Conservation (phyloP, 2,329 filamentous ascomycete genomes). For the Penicillium vulpinum region DNA sequence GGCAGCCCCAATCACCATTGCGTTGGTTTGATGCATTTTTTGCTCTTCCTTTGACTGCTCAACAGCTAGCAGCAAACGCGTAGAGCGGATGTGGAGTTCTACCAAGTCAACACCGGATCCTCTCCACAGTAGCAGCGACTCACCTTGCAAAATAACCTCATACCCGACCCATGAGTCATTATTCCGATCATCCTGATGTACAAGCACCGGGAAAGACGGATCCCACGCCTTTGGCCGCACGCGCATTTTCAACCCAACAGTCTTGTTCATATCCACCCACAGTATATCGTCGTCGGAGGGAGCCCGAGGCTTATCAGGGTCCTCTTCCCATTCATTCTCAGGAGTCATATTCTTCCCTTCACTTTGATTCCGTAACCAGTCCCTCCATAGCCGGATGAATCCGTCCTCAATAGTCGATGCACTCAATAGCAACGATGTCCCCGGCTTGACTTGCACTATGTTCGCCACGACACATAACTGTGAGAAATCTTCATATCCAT, state of each 20-base stretch:
- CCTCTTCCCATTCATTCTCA: slow-evolving; percentile 13
- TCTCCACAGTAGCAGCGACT: slow-evolving; percentile 19
- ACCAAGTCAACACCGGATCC: neutral
- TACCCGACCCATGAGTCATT: slow-evolving; percentile 70
- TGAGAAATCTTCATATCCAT: slow-evolving; percentile 70
- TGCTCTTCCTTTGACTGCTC: slow-evolving; percentile 66
- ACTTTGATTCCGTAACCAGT: slow-evolving; percentile 62
- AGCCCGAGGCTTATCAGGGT: slow-evolving; percentile 14
- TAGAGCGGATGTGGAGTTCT: slow-evolving; percentile 69
- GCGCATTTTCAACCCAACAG: slow-evolving; percentile 68
- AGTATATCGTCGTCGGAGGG: slow-evolving; percentile 51
- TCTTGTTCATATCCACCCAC: slow-evolving; percentile 65
- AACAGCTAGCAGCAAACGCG: slow-evolving; percentile 62
- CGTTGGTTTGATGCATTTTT: slow-evolving; percentile 57
- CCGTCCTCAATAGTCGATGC: slow-evolving; percentile 67
- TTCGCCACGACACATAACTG: slow-evolving; percentile 70
- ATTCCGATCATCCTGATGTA: slow-evolving; percentile 48
- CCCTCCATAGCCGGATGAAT: slow-evolving; percentile 68
- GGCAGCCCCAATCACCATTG: slow-evolving; percentile 50
- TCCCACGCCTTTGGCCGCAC: slow-evolving; percentile 57
- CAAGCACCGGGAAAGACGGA: slow-evolving; percentile 54
- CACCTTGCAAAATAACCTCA: slow-evolving; percentile 71
- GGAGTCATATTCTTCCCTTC: neutral
- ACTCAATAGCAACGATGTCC: slow-evolving; percentile 62
- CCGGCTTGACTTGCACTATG: slow-evolving; percentile 65